phyloP scores from a whole-genome alignment of 2,329 filamentous ascomycete genomes.

The Apiospora arundinis region DNA sequence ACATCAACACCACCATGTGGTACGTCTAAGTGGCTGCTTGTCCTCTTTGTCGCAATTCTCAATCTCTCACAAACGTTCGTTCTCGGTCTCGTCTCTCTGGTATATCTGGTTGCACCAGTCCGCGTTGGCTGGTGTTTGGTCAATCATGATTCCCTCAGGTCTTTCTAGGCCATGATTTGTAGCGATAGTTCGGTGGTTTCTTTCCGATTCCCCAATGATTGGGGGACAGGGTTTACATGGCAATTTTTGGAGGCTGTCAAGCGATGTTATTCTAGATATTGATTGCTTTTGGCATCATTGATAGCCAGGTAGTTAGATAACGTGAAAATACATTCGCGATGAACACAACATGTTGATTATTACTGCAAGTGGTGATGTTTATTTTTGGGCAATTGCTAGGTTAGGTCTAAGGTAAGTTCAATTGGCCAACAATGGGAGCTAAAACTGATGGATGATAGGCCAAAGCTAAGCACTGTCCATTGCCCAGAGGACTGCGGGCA shows the following conservation, averaged over 20 bases:
- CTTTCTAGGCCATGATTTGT: not conserved
- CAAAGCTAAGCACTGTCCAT: too few species aligned
- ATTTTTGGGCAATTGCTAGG: too few species aligned
- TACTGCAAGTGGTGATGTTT: not conserved
- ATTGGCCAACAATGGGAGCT: too few species aligned
- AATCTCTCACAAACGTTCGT: not conserved
- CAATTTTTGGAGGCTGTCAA: not conserved
- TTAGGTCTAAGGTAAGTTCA: too few species aligned
- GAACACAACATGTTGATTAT: not conserved
- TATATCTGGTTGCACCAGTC: not conserved
- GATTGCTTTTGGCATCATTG: not conserved
- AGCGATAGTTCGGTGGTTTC: not conserved
- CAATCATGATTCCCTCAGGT: not conserved
- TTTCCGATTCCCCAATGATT: not conserved
- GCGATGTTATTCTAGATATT: not conserved
- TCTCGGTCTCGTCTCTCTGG: not conserved
- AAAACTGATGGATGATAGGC: too few species aligned
- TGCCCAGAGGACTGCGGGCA: not conserved
- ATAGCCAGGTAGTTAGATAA: not conserved
- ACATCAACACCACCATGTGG: constrained; percentile 51
- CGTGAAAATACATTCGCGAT: not conserved
- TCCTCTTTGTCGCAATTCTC: not conserved
- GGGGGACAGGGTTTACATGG: not conserved
- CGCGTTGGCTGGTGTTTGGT: not conserved
- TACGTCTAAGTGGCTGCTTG: constrained; percentile 42